Percentiles rank a stretch among this genome's conserved stretches.
Conservation (phyloP, 495 filamentous ascomycete genomes). For the Aspergillus heteromorphus region DNA sequence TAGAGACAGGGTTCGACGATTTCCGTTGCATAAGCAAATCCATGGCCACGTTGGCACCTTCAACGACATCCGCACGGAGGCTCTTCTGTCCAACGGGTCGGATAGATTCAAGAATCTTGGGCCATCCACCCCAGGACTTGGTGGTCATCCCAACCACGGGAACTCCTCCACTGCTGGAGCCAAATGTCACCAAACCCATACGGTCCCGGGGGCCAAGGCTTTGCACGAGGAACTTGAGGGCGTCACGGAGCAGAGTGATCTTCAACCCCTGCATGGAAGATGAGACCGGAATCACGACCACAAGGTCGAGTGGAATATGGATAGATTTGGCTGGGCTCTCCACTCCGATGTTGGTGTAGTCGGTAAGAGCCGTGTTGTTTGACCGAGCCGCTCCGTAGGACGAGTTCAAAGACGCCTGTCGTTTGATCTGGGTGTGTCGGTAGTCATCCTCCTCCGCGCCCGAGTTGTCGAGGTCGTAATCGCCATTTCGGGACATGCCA, state of each 20-base stretch:
- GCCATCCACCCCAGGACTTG: slow-evolving; percentile 90
- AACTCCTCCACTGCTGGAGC: slow-evolving; percentile 87
- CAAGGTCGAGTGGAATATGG: slow-evolving; percentile 91
- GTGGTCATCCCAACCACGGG: slow-evolving; percentile 97
- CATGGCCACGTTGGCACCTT: slow-evolving; percentile 98
- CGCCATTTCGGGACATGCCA: slow-evolving; percentile 55
- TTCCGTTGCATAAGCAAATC: slow-evolving; percentile 97
- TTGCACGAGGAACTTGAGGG: slow-evolving; percentile 86
- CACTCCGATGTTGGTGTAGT: slow-evolving; percentile 61
- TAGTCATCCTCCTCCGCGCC: slow-evolving; percentile 93
- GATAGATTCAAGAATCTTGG: slow-evolving; percentile 79
- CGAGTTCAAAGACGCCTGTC: slow-evolving; percentile 82
- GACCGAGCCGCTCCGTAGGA: slow-evolving; percentile 64
- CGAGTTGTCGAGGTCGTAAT: slow-evolving; percentile 73
- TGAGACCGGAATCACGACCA: slow-evolving; percentile 94
- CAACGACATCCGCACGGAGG: slow-evolving; percentile 92
- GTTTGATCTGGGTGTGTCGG: slow-evolving; percentile 60
- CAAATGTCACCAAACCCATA: slow-evolving; percentile 97
- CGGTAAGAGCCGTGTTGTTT: slow-evolving; percentile 41
- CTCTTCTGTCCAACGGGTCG: slow-evolving; percentile 95
- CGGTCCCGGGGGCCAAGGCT: slow-evolving; percentile 91
- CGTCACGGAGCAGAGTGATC: slow-evolving; percentile 90
- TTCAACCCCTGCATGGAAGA: slow-evolving; percentile 99
- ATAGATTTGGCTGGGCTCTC: slow-evolving; percentile 53
- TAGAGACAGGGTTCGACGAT: slow-evolving; percentile 91